phyloP scores from a whole-genome alignment of 2,329 filamentous ascomycete genomes.

The Tolypocladium album region DNA sequence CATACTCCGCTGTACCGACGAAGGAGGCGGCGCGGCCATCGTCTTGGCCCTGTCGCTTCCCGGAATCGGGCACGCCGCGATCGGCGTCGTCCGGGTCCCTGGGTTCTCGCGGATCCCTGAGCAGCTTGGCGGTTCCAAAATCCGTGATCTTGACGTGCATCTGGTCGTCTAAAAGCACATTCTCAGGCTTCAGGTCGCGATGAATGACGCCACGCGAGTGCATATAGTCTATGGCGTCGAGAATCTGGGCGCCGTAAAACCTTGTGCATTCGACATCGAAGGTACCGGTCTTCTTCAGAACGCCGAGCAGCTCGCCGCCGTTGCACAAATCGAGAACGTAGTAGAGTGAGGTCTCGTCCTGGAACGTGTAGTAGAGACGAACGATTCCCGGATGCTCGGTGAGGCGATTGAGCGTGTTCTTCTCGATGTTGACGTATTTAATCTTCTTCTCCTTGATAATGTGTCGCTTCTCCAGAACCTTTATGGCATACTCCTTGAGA shows the following conservation, averaged over 20 bases:
- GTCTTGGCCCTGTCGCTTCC: slow-evolving; percentile 34
- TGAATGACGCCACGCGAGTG: slow-evolving; percentile 93
- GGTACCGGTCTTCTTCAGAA: slow-evolving; percentile 85
- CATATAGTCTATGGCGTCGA: slow-evolving; percentile 97
- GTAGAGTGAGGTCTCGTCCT: slow-evolving; percentile 91
- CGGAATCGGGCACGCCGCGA: slow-evolving; percentile 24
- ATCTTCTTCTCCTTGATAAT: slow-evolving; percentile 99
- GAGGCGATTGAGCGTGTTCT: slow-evolving; percentile 90
- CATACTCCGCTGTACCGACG: slow-evolving; percentile 95
- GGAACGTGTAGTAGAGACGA: slow-evolving; percentile 95
- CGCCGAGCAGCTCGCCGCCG: slow-evolving; percentile 82
- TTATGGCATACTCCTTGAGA: slow-evolving; percentile 93
- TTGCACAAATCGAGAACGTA: slow-evolving; percentile 92
- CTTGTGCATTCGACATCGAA: slow-evolving; percentile 91
- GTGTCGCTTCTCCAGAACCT: slow-evolving; percentile 94
- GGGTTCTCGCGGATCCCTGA: slow-evolving; percentile 34
- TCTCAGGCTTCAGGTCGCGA: slow-evolving; percentile 92
- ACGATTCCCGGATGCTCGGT: slow-evolving; percentile 96
- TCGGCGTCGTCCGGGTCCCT: slow-evolving; percentile 30
- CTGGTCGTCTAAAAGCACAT: slow-evolving; percentile 86
- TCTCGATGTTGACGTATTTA: slow-evolving; percentile 99
- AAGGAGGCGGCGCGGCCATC: slow-evolving; percentile 81
- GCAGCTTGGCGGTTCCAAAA: slow-evolving; percentile 94
- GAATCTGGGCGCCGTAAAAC: slow-evolving; percentile 91
- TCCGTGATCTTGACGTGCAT: slow-evolving; percentile 99